These are phyloP conservation scores for Leccinum olivaceopallidum DNA, from an alignment of 768 basidiomycete genomes.

Conservation along the genomic window DNA sequence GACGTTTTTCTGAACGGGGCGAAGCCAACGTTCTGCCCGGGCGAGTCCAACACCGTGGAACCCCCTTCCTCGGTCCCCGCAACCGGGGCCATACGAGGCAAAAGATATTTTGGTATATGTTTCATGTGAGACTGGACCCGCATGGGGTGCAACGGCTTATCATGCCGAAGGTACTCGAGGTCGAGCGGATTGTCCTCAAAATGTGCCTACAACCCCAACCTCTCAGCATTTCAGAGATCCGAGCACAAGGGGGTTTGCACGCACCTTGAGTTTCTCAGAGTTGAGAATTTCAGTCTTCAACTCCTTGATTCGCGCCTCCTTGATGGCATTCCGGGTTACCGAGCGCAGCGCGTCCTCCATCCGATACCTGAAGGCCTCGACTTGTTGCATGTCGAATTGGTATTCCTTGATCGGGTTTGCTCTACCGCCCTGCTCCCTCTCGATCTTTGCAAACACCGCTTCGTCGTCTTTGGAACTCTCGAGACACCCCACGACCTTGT, in stretches of 20 bases:
- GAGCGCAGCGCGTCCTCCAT: constrained; percentile 95
- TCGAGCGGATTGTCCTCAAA: constrained; percentile 97
- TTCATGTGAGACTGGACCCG: constrained; percentile 94
- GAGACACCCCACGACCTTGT: constrained; percentile 69
- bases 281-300: constrained; percentile 91
- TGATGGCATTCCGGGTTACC: constrained; percentile 82
- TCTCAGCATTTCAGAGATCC: background rate
- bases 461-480: constrained; percentile 77
- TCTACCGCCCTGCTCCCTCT: constrained; percentile 65
- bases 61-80: constrained; percentile 37
- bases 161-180: constrained; percentile 89
- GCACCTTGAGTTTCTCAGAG: constrained; percentile 93
- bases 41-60: constrained; percentile 9
- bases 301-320: constrained; percentile 93
- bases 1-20: constrained; percentile 71
- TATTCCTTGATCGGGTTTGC: constrained; percentile 77
- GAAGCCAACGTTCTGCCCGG: constrained; percentile 47
- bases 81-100: constrained; percentile 69
- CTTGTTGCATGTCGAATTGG: constrained; percentile 92
- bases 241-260: constrained; percentile 15
- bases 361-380: constrained; percentile 95
- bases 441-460: constrained; percentile 58
- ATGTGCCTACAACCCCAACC: constrained; percentile 65
- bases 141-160: constrained; percentile 90
- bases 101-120: constrained; percentile 89